Evolutionary conservation across 2,329 filamentous ascomycete genomes (phyloP), one percentile per base, ranked within the genome.

Genomic region (Alternaria sp.): DNA sequence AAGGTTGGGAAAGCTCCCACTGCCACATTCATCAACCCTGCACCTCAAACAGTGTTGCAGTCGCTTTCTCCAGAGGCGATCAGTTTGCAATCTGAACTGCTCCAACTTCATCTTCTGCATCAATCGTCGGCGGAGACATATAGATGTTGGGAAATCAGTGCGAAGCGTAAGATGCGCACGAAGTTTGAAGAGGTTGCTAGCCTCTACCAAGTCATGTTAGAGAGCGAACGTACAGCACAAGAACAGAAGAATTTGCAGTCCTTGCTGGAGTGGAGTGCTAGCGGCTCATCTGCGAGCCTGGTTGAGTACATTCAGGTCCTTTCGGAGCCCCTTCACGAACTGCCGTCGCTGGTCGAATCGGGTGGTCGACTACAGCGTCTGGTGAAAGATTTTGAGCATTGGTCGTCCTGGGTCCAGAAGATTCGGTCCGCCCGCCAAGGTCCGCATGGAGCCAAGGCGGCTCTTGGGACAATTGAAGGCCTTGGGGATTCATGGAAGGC

Each of bases 101-200:
- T 82, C 6, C 80, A 81, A 57, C 68, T 82, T 4, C 74, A 80
- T 59, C 58, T 81, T 10, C 57, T 82, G 15, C 79, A 80, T 55
- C 65, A 71, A 51, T 55, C 68, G 7, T 73, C 74, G 11, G 64
- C 65, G 40, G 54, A 68, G 9, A 68, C 72, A 13, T 67, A 54
- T 40, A 72, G 52, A 23, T 61, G 69, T 23, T 82, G 79, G 79
- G 73, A 79, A 46, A 44, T 63, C 11, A 80, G 73, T 54, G 79
- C 78, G 17, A 73, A 77, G 55, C 62, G 64, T 17, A 65, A 25
- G 21, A 66, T 82, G 10, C 72, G 69, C 32, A 55, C 59, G 4
- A 77, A 75, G 26, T 81, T 81, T 51, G 74, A 79, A 21, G 76
- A 80, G 57, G 79, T 81, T 9, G 75, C 75, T n/a, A 76, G 70